A percentile compares a stretch with the other conserved stretches of the same genome.
These are phyloP conservation scores for Globisporangium radiosum DNA, from an alignment of 352 stramenopile species.

Conservation along the genomic window DNA sequence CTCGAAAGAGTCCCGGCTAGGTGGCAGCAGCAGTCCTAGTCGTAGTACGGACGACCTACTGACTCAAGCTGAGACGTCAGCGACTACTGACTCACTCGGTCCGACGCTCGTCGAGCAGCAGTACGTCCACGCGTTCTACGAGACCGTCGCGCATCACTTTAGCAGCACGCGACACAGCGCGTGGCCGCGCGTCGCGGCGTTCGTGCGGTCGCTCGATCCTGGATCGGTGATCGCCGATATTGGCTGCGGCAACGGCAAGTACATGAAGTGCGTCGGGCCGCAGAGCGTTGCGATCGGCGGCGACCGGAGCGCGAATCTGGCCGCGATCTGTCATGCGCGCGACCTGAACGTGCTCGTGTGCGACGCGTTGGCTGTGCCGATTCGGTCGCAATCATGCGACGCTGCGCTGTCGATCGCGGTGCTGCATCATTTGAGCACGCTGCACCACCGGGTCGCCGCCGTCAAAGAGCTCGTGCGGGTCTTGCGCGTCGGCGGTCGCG, in stretches of 20 bases:
- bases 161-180: constrained; percentile 84
- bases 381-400: constrained; percentile 69
- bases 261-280: constrained; percentile 76
- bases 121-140: constrained; percentile 84
- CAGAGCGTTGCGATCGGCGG: constrained; percentile 50
- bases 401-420: constrained; percentile 81
- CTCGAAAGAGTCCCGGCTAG: background rate
- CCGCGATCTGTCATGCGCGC: constrained; percentile 50
- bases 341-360: constrained; percentile 70
- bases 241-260: constrained; percentile 85
- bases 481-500: constrained; percentile 52
- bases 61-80: background rate
- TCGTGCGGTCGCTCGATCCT: constrained; percentile 47
- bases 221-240: constrained; percentile 75
- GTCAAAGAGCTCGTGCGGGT: constrained; percentile 78
- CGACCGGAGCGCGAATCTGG: constrained; percentile 59
- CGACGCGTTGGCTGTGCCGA: constrained; percentile 65
- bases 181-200: constrained; percentile 66
- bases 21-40: too few relatives aligned
- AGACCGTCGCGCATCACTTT: constrained; percentile 77
- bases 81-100: constrained; percentile 15
- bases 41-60: too few relatives aligned
- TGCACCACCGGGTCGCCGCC: constrained; percentile 55
- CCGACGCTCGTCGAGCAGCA: constrained; percentile 71
- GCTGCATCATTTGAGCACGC: constrained; percentile 77